Conservation (phyloP, 257 asterid species). For the Solanum neorickii region DNA sequence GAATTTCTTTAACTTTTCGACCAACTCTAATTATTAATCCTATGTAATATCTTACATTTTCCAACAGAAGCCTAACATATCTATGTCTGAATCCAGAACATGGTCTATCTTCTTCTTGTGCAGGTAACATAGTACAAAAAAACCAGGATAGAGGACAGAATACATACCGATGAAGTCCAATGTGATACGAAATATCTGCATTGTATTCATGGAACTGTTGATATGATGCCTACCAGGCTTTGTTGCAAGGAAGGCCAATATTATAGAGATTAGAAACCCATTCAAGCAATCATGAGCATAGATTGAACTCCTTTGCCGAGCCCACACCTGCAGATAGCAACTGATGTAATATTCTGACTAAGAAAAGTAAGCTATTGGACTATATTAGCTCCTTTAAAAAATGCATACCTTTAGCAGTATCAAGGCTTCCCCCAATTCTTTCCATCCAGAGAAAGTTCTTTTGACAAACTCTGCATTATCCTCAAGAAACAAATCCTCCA, state of each 20-base stretch:
- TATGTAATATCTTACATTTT: neutral
- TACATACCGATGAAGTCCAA: slow-evolving; percentile 78
- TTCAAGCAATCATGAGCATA: slow-evolving; percentile 81
- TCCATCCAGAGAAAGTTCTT: slow-evolving; percentile 52
- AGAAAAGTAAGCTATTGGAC: neutral
- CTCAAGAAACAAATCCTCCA: slow-evolving; percentile 93
- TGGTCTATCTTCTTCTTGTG: neutral
- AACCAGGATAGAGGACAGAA: neutral
- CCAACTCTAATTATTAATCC: neutral
- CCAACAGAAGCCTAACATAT: neutral
- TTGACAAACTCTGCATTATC: slow-evolving; percentile 58
- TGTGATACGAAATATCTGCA: slow-evolving; percentile 82
- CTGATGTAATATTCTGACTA: slow-evolving; percentile 5
- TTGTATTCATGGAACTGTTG: slow-evolving; percentile 55
- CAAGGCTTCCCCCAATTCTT: slow-evolving; percentile 72
- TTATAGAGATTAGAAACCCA: slow-evolving; percentile 63
- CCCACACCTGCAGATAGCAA: slow-evolving; percentile 69
- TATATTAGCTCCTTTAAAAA: neutral
- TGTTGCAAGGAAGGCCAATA: slow-evolving; percentile 68
- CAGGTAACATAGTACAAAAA: neutral
- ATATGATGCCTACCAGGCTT: slow-evolving; percentile 57
- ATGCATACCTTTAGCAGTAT: slow-evolving; percentile 69
- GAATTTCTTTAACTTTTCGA: neutral
- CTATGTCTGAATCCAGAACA: neutral
- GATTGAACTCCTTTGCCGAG: slow-evolving; percentile 58